phyloP scores from a whole-genome alignment of 2,329 filamentous ascomycete species.

The Beauveria medogensis region DNA sequence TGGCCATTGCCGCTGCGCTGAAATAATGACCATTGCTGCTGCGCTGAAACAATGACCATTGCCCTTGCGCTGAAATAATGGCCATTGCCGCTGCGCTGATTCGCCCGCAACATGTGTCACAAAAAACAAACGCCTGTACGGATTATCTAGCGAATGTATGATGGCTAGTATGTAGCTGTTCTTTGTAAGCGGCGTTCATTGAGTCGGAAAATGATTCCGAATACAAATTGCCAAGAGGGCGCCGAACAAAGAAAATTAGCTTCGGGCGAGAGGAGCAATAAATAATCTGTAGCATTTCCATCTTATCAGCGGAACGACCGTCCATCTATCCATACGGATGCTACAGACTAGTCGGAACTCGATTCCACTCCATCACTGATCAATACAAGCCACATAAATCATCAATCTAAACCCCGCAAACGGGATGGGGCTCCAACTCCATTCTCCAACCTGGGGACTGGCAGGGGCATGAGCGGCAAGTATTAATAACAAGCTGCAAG shows the following conservation, averaged over 20 bases:
- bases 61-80: too few species aligned
- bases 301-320: background rate
- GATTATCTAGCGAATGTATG: too few species aligned
- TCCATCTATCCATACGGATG: background rate
- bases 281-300: background rate
- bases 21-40: too few species aligned
- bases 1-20: too few species aligned
- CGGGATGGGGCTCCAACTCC: background rate
- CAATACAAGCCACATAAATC: too few species aligned
- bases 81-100: too few species aligned
- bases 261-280: background rate
- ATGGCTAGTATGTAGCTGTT: background rate
- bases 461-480: background rate
- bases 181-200: background rate
- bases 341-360: background rate
- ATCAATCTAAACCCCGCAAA: too few species aligned
- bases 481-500: background rate
- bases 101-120: too few species aligned
- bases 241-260: background rate
- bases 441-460: background rate
- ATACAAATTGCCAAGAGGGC: background rate
- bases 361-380: background rate
- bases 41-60: too few species aligned
- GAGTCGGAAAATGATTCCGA: background rate
- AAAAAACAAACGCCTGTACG: too few species aligned